Base-by-base conservation (phyloP, 2,329 filamentous ascomycete species). In the Moelleriella libera region DNA sequence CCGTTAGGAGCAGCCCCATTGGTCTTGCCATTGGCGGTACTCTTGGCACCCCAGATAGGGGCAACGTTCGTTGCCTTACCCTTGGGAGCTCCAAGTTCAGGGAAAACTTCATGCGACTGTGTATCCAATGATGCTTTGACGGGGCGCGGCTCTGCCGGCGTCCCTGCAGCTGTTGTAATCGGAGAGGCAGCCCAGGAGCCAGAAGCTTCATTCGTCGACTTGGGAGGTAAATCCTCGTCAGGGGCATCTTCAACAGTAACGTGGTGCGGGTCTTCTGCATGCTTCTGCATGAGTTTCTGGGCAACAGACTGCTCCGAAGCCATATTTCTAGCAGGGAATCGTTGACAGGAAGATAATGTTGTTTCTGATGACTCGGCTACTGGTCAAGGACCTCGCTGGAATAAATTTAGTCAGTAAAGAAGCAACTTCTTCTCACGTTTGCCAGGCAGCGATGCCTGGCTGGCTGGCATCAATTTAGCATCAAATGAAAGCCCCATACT, bases 41-140 rank as follows among this genome's bases (percentile, higher is more conserved):
- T 80, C 67, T 83, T 85, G 37, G 76, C 78, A 52, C 84, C 84
- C 88, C 90, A 96, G 55, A 85, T 80, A 43, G 83, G 80, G 44
- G 82, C 74, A 50, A 80, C 74, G 54, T 78, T 76, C 49, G 80
- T 73, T 52, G 80, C 70, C 66, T 88, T 89, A 47, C 80, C 71
- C 64, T 80, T 80, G 49, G 73, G 65, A 28, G 69, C 76, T 52
- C 89, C 90, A 44, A 98, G 78, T 56, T 89, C 82, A n/a, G 92
- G 92, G 74, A 98, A 98, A 50, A 86, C 72, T 66, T 97, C 89
- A 60, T 94, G 85, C 14, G 87, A 94, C 59, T 86, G 77, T 21
- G 87, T 89, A 64, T 97, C 87, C 51, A 96, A 69, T 46, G 58
- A 48, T 40, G 72, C 57, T 42, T 68, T 65, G 32, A 65, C 52